Evolutionary conservation across 1,139 yeast species (phyloP).

Genomic region (Yamadazyma blattariae): DNA sequence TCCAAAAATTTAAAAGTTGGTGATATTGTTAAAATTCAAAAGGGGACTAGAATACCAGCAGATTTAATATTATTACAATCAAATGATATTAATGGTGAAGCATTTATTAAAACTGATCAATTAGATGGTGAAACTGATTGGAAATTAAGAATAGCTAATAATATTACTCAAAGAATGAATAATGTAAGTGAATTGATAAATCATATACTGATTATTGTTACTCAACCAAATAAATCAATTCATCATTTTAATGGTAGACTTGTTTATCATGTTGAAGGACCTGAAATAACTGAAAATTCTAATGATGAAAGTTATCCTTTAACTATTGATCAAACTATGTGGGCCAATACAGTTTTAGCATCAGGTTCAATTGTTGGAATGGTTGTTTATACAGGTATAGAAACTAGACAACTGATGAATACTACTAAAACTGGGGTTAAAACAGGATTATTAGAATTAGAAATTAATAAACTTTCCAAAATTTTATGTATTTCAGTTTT

Average conservation of each 20-base stretch:
- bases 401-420: constrained; percentile 92
- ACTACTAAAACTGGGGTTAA: constrained; percentile 89
- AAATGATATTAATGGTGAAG: constrained; percentile 79
- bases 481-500: constrained; percentile 87
- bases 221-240: constrained; percentile 80
- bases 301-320: constrained; percentile 55
- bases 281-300: constrained; percentile 16
- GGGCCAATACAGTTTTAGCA: constrained; percentile 98
- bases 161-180: constrained; percentile 61
- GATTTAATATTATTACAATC: constrained; percentile 85
- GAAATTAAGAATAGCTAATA: constrained; percentile 82
- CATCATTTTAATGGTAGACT: constrained; percentile 78
- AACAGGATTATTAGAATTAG: constrained; percentile 84
- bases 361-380: constrained; percentile 90
- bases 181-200: constrained; percentile 33
- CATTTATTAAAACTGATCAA: constrained; percentile 95
- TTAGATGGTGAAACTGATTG: constrained; percentile 99
- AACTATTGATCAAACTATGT: constrained; percentile 84
- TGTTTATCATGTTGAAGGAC: constrained; percentile 35
- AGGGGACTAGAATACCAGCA: constrained; percentile 88
- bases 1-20: constrained; percentile 80
- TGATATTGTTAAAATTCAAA: constrained; percentile 76
- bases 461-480: constrained; percentile 85
- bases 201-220: constrained; percentile 57
- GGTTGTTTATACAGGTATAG: constrained; percentile 85